Conservation (phyloP, 331 rosid species). For the Pyracantha coccinea region DNA sequence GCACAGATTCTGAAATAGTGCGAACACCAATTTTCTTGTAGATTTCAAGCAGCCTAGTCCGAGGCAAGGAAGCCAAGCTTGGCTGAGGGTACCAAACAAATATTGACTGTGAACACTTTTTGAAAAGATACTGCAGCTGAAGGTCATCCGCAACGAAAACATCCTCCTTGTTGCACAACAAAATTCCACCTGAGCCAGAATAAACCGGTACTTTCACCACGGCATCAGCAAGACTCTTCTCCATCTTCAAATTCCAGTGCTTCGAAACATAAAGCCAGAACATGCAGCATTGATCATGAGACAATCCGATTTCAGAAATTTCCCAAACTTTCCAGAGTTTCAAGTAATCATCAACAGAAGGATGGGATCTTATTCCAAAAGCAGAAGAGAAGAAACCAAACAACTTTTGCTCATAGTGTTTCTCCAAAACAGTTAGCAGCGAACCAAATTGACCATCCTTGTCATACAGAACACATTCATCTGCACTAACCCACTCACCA, state of each 20-base stretch:
- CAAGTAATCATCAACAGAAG: slow-evolving; percentile 45
- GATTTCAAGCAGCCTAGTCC: slow-evolving; percentile 28
- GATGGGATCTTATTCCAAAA: slow-evolving; percentile 31
- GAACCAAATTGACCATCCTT: slow-evolving; percentile 41
- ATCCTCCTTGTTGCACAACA: slow-evolving; percentile 33
- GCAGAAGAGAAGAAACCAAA: slow-evolving; percentile 39
- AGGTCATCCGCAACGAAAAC: slow-evolving; percentile 59
- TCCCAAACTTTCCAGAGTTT: slow-evolving; percentile 67
- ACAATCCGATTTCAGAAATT: slow-evolving; percentile 23
- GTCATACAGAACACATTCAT: slow-evolving; percentile 45
- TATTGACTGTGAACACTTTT: slow-evolving; percentile 13
- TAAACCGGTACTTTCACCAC: slow-evolving; percentile 47
- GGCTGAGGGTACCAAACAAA: slow-evolving; percentile 67
- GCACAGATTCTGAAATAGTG: slow-evolving; percentile 41
- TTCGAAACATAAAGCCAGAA: slow-evolving; percentile 49
- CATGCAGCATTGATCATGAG: slow-evolving; percentile 40
- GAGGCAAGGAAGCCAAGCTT: slow-evolving; percentile 22
- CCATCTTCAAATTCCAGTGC: slow-evolving; percentile 17
- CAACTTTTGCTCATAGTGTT: slow-evolving; percentile 16
- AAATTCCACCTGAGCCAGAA: slow-evolving; percentile 28
- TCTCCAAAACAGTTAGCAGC: slow-evolving; percentile 32
- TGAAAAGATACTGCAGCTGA: slow-evolving; percentile 48
- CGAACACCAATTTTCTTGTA: slow-evolving; percentile 48
- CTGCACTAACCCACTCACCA: slow-evolving; percentile 39
- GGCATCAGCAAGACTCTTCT: slow-evolving; percentile 24